Evolutionary conservation across 768 basidiomycete species (phyloP), one percentile per base, ranked within the genome.

Genomic region (Hypholoma fasciculare): DNA sequence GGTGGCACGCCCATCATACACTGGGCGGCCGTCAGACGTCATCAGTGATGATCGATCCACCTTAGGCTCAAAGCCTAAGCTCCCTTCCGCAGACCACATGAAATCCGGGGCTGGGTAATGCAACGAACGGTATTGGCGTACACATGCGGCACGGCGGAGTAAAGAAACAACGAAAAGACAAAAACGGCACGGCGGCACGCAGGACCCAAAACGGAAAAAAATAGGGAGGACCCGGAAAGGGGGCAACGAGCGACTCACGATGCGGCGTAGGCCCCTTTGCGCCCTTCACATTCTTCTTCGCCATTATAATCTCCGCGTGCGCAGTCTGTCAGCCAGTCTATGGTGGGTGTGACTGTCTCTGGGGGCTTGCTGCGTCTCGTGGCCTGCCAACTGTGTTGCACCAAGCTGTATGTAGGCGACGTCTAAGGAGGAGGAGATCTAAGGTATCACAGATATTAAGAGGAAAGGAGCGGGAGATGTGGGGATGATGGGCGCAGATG

Each of bases 201-300:
- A 34, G 30, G 30, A 9, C 6, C 30, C 30, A 53, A 43, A 23
- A 34, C 3, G 26, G 40, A 40, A 43, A 38, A 43, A 17, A 37
- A 13, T 34, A 34, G 30, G 30, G 30, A 34, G 30, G 9, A 9
- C 30, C 30, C 30, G 30, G 30, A 34, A 34, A 34, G 30, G 30
- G 30, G 30, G 30, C 26, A n/a, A n/a, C 34, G 11, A 55, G 38
- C 19, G 26, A 61, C 64, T 46, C 56, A 65, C 63, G 39, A 49
- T 65, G 66, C 42, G 66, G 65, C n/a, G 60, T 34, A 23, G 66
- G 68, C 39, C 66, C 66, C 58, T 67, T 69, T 16, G 65, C 68
- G 49, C 57, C 64, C 56, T 65, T 66, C 52, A 57, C 46, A 36
- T 56, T 58, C 59, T 57, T 46, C 30, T 52, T 56, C 54, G 54